Base-by-base conservation (phyloP, 768 basidiomycete genomes). In the Hortiboletus campestris region DNA sequence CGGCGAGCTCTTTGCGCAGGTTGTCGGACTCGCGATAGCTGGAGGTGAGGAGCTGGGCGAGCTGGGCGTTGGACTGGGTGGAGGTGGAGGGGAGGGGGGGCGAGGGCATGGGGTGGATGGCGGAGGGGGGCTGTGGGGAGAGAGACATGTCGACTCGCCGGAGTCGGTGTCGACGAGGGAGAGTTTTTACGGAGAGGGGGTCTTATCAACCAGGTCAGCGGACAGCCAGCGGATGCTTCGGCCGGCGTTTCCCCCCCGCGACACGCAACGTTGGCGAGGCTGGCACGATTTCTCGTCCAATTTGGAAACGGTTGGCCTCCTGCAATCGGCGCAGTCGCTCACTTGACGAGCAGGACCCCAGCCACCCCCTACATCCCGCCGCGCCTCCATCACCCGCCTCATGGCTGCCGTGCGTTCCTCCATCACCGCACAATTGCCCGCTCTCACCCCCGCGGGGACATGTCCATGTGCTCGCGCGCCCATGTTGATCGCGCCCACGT, bases 31-130 rank as follows among this genome's bases (percentile, higher is more conserved):
- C 84, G 60, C 73, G 73, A 62, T 81, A 82, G 44, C 80, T 75
- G 36, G 78, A 72, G 6, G 80, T 65, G 64, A 88, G 82, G 46
- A 87, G 77, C 8, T 74, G 61, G 14, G 85, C 84, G 63, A 88
- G 82, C 55, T 81, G 78, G 1, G 83, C 72, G 60, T 82, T 75
- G 17, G 78, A 76, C 28, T 70, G 67, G 6, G 56, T 28, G 29
- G 58, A 42, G 11, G 63, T 38, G 28, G 65, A 11, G 4, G 56
- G 60, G 34, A 61, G 62, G 0, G 69, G 58, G 2, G 68, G 65
- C 0, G 57, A 40, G 44, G 63, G 41, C 44, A 61, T 39, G 54
- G 31, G 20, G 40, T 22, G n/a, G n/a, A n/a, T 22, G 46, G 36
- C 25, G 1, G 42, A 39, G 16, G 29, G n/a, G 2, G 28, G 60